Percentiles rank a stretch among this genome's conserved stretches.
Evolutionary conservation across 306 rosid species (phyloP).

Genomic region (Lathyrus oleraceus): DNA sequence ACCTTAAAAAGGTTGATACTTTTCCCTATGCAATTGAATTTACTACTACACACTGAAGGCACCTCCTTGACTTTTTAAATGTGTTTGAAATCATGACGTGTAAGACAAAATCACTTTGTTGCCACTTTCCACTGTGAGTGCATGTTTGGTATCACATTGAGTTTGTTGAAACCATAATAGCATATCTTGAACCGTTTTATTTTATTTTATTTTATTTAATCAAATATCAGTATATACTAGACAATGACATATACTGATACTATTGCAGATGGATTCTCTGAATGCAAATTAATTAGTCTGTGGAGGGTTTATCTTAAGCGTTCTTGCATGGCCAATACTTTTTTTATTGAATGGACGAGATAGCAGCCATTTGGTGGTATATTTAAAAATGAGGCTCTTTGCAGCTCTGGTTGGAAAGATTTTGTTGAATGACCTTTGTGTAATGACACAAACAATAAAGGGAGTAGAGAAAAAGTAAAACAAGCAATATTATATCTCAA

Average conservation of each 20-base stretch:
- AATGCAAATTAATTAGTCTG: slow-evolving; percentile 18
- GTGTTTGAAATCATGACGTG: background rate
- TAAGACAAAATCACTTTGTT: background rate
- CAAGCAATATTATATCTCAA: slow-evolving; percentile 17
- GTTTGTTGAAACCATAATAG: too few species aligned
- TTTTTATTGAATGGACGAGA: slow-evolving; percentile 34
- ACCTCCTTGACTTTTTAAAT: background rate
- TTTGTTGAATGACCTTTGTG: slow-evolving; percentile 15
- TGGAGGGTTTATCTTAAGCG: slow-evolving; percentile 38
- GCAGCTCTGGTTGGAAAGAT: slow-evolving; percentile 23
- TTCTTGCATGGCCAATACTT: slow-evolving; percentile 24
- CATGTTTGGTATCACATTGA: too few species aligned
- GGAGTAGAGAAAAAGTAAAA: slow-evolving; percentile 29
- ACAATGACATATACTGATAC: slow-evolving; percentile 9
- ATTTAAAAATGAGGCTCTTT: slow-evolving; percentile 23
- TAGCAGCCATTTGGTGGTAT: slow-evolving; percentile 18
- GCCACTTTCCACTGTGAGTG: background rate
- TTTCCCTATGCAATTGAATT: background rate
- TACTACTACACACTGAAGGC: background rate
- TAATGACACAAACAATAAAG: slow-evolving; percentile 11
- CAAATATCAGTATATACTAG: background rate
- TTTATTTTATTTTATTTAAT: too few species aligned
- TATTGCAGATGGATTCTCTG: slow-evolving; percentile 37
- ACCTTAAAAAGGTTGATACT: background rate
- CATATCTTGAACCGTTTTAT: too few species aligned